Evolutionary conservation across 2,329 filamentous ascomycete species (phyloP), one percentile per base, ranked within the genome.

Genomic region (Metarhizium album): DNA sequence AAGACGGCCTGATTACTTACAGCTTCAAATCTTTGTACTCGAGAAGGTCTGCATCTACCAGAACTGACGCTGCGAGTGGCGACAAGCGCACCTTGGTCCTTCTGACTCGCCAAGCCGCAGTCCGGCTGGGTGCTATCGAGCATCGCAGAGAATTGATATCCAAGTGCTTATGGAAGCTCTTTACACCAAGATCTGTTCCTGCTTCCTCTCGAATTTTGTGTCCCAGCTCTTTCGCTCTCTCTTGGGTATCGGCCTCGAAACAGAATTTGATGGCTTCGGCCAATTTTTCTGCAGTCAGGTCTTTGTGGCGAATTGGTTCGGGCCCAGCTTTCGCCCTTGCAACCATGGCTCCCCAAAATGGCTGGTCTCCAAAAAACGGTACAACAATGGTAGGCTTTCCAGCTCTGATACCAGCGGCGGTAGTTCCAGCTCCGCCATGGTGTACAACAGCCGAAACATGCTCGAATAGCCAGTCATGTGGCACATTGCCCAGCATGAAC

Each of bases 401-500:
- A 1, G 83, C 79, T 18, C 84, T 79, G 54, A 95, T 87, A n/a
- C 89, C 89, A 1, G 88, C 87, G 1, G 89, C 88, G 1, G 88
- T 94, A 2, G 89, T 95, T 18, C 89, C 89, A 8, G 89, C 89
- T 52, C 90, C 89, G 22, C 89, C 90, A 55, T 95, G 89, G 61
- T 95, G 90, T 4, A 93, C 85, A 1, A 95, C 89, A 42, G 82
- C 84, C 1, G 86, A 85, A 1, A 94, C 88, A 37, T 78, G 82
- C 55, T 87, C 75, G 66, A 95, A 95, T 0, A 95, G 70, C 89
- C 89, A 95, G 67, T 95, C 90, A 55, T 95, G 90, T 1, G 89
- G 89, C 43, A 84, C 82, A 60, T 91, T 93, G 11, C 86, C 88
- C 37, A 95, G 74, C 80, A 94, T 88, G 62, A 87, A 88, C 2